Conservation (phyloP, 1,284 basidiomycete species). For the Coniferiporia sulphurascens region DNA sequence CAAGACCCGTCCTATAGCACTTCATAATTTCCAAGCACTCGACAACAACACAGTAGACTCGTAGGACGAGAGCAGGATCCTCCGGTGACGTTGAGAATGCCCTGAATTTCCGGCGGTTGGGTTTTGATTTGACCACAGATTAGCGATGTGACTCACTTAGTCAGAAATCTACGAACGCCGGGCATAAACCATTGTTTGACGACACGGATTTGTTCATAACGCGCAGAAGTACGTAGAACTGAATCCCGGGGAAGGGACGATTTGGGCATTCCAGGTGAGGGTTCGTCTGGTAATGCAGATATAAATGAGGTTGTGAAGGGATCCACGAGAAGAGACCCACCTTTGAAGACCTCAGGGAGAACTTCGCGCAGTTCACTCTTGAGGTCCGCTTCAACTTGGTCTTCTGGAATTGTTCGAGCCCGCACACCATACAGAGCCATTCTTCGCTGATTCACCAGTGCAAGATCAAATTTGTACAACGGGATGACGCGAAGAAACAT, state of each 20-base stretch:
- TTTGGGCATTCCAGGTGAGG: constrained; percentile 6
- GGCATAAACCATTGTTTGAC: constrained; percentile 69
- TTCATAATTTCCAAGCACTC: constrained; percentile 56
- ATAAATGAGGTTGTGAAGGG: not conserved
- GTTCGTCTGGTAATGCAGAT: not conserved
- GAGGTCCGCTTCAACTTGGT: constrained; percentile 59
- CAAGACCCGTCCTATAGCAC: constrained; percentile 62
- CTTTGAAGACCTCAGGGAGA: constrained; percentile 63
- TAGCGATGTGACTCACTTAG: constrained; percentile 34
- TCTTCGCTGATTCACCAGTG: constrained; percentile 62
- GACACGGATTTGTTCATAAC: constrained; percentile 66
- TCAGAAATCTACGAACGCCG: constrained; percentile 47
- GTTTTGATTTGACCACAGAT: not conserved
- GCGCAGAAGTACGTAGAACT: constrained; percentile 44
- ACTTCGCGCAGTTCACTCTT: constrained; percentile 60
- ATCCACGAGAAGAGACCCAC: constrained; percentile 30
- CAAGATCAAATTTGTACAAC: constrained; percentile 48
- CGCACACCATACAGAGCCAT: constrained; percentile 62
- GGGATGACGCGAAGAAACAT: constrained; percentile 66
- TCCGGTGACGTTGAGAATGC: not conserved
- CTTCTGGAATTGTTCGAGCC: constrained; percentile 62
- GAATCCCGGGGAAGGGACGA: constrained; percentile 14
- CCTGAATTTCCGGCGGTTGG: not conserved
- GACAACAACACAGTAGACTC: constrained; percentile 51
- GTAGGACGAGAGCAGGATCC: constrained; percentile 30